Percentiles rank a stretch among this genome's conserved stretches.
Evolutionary conservation across 768 basidiomycete genomes (phyloP).

Genomic region (Boletus reticuloceps): DNA sequence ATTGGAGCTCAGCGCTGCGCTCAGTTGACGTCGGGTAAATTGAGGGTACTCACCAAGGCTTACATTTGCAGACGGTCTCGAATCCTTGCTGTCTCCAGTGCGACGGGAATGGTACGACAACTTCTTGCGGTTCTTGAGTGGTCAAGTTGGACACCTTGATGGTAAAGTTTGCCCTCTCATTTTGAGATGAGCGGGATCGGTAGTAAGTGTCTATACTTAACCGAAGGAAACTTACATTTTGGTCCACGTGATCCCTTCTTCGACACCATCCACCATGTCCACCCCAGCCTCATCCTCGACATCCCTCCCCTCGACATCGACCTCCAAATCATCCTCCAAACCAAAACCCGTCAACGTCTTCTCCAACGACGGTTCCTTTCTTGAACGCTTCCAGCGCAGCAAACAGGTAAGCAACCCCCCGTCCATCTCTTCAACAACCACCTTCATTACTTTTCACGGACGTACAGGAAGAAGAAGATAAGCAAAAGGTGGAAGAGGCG

Average conservation of each 20-base stretch:
- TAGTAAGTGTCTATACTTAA: too few relatives aligned
- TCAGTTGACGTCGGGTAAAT: too few relatives aligned
- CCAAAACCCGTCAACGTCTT: slow-evolving; percentile 59
- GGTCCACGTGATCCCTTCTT: neutral
- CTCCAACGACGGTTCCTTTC: slow-evolving; percentile 67
- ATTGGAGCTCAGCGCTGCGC: too few relatives aligned
- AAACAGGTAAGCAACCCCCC: slow-evolving; percentile 44
- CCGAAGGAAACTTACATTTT: too few relatives aligned
- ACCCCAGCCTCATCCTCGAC: slow-evolving; percentile 14
- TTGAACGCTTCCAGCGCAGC: slow-evolving; percentile 58
- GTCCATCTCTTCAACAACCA: neutral
- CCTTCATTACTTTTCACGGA: neutral
- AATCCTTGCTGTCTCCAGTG: too few relatives aligned
- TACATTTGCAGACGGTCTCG: too few relatives aligned
- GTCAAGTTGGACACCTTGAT: too few relatives aligned
- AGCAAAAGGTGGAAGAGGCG: slow-evolving; percentile 50
- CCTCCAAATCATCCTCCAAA: slow-evolving; percentile 25
- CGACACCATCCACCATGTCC: slow-evolving; percentile 12
- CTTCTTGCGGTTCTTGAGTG: too few relatives aligned
- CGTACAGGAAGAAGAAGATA: slow-evolving; percentile 56
- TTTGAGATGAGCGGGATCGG: too few relatives aligned
- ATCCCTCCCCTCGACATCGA: slow-evolving; percentile 3
- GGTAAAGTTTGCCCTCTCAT: too few relatives aligned
- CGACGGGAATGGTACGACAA: too few relatives aligned
- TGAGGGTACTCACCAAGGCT: too few relatives aligned